Conservation (phyloP, 257 asterid genomes). For the Dorcoceras hygrometricum region DNA sequence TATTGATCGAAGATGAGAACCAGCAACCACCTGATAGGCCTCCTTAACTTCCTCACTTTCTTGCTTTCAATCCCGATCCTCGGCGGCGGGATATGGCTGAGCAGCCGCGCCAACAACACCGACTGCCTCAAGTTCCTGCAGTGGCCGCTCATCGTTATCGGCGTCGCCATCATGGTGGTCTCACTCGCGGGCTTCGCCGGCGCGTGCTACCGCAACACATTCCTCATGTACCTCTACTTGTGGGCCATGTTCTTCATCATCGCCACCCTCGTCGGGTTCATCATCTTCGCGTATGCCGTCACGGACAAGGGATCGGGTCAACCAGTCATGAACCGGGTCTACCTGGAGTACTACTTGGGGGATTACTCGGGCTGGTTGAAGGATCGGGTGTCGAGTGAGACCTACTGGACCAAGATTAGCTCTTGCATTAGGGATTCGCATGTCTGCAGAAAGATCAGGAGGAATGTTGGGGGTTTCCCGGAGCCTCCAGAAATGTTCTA, state of each 20-base stretch:
- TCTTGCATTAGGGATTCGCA: constrained; percentile 65
- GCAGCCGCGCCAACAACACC: constrained; percentile 80
- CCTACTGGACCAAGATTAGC: constrained; percentile 57
- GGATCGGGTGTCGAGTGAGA: constrained; percentile 46
- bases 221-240: constrained; percentile 74
- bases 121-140: constrained; percentile 84
- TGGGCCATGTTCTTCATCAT: constrained; percentile 84
- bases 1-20: constrained; percentile 39
- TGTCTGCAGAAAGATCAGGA: constrained; percentile 39
- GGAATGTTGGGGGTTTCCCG: constrained; percentile 41
- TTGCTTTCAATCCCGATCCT: constrained; percentile 65
- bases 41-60: constrained; percentile 65
- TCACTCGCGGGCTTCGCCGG: constrained; percentile 87
- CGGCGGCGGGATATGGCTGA: constrained; percentile 90
- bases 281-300: constrained; percentile 77
- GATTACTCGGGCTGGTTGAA: constrained; percentile 85
- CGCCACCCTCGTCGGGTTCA: constrained; percentile 61
- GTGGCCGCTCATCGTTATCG: constrained; percentile 81
- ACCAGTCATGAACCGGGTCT: constrained; percentile 53
- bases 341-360: constrained; percentile 55
- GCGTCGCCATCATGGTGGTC: constrained; percentile 67
- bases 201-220: constrained; percentile 75
- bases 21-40: constrained; percentile 71
- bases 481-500: constrained; percentile 58
- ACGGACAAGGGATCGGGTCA: constrained; percentile 74